Conservation (phyloP, 2,329 filamentous ascomycete species). For the Trichoderma sp. region DNA sequence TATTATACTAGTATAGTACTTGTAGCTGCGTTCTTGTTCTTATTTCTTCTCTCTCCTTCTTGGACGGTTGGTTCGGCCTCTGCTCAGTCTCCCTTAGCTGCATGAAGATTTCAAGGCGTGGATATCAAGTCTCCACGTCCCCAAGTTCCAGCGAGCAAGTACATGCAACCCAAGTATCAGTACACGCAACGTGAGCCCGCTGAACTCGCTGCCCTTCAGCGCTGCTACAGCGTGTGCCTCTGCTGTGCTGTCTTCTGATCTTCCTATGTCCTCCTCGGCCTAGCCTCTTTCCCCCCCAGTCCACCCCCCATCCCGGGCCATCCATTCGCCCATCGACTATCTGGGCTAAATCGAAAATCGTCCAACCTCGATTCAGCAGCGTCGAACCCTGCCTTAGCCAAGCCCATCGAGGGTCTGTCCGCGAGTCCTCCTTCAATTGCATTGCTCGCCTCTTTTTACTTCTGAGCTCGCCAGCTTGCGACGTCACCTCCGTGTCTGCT, state of each 20-base stretch:
- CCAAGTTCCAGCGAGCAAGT: neutral
- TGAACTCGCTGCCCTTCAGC: neutral
- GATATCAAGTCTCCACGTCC: neutral
- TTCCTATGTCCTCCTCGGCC: slow-evolving; percentile 12
- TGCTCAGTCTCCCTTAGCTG: neutral
- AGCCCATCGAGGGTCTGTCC: slow-evolving; percentile 13
- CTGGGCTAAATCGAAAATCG: slow-evolving; percentile 22
- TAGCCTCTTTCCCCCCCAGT: neutral
- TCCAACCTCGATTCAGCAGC: slow-evolving; percentile 25
- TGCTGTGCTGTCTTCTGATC: slow-evolving; percentile 8
- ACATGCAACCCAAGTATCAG: neutral
- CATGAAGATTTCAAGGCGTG: neutral
- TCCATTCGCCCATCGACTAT: slow-evolving; percentile 28
- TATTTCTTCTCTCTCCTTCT: neutral
- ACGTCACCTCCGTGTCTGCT: neutral
- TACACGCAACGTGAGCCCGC: neutral
- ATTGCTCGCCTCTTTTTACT: neutral
- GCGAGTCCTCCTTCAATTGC: slow-evolving; percentile 15
- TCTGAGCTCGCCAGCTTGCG: neutral
- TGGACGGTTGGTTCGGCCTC: neutral
- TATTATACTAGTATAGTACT: neutral
- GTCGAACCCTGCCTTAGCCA: slow-evolving; percentile 23
- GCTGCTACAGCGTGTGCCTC: neutral
- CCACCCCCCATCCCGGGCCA: slow-evolving; percentile 28
- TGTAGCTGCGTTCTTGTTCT: neutral